Conservation (phyloP, 106 monocot species). For the Allium cepa region DNA sequence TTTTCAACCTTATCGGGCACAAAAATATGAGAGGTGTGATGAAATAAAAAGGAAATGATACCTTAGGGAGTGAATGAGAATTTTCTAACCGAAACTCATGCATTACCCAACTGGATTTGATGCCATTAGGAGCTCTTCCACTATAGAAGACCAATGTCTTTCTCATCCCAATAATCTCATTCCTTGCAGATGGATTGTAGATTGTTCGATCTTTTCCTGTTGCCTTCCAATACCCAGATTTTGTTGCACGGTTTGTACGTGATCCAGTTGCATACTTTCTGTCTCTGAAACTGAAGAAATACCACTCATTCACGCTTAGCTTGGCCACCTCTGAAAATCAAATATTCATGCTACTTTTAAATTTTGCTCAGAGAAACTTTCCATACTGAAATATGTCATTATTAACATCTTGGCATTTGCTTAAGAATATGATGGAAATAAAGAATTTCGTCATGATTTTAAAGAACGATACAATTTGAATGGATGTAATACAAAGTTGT, state of each 20-base stretch:
- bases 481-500: no score
- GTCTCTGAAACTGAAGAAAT: slow-evolving; percentile 82
- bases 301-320: slow-evolving; percentile 61
- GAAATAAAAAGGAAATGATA: background rate
- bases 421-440: background rate
- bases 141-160: slow-evolving; percentile 69
- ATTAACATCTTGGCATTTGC: no score
- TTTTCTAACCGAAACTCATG: slow-evolving; percentile 60
- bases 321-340: slow-evolving; percentile 48
- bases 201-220: slow-evolving; percentile 54
- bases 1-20: background rate
- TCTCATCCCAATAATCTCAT: slow-evolving; percentile 44
- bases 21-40: background rate
- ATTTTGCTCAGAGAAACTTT: no score
- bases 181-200: slow-evolving; percentile 10
- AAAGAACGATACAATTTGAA: no score
- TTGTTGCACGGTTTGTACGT: slow-evolving; percentile 61
- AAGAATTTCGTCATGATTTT: background rate
- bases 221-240: slow-evolving; percentile 61
- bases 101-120: slow-evolving; percentile 59
- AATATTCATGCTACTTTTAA: background rate
- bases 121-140: slow-evolving; percentile 56
- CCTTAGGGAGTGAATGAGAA: slow-evolving; percentile 47
- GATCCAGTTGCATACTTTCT: slow-evolving; percentile 65
- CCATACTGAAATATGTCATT: no score